These are phyloP conservation scores for Chloromonas sp. DNA, from an alignment of 163 green algal genomes.

Conservation along the genomic window DNA sequence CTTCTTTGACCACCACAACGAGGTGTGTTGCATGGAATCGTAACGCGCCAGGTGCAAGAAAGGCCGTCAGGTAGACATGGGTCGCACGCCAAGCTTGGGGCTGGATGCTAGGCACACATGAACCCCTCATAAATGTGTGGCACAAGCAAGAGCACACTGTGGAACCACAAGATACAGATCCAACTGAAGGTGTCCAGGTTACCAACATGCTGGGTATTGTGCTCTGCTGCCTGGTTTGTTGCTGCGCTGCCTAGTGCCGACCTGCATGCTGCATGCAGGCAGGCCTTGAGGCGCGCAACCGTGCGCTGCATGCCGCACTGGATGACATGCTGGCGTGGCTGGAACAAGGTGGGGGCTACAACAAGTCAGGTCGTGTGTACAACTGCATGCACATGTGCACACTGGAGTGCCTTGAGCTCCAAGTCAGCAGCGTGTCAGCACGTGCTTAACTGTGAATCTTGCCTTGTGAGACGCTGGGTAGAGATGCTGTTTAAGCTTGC, in stretches of 20 bases:
- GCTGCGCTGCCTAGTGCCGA: no score
- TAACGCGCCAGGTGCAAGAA: background rate
- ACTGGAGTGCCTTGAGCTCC: constrained; percentile 13
- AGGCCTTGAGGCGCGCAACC: constrained; percentile 35
- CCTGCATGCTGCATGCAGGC: background rate
- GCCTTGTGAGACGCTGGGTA: background rate
- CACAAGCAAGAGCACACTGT: no score
- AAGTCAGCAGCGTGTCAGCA: background rate
- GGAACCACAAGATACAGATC: no score
- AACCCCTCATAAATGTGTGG: no score
- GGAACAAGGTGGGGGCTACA: no score
- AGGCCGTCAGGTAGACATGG: background rate
- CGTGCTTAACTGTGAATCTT: background rate
- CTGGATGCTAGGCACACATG: no score
- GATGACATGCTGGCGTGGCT: constrained; percentile 33
- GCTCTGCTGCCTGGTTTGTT: no score
- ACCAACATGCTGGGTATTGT: no score
- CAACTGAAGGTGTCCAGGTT: no score
- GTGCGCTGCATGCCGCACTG: constrained; percentile 39
- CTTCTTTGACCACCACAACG: constrained; percentile 86
- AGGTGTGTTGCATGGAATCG: constrained; percentile 21
- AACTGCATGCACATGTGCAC: no score
- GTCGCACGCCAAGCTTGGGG: background rate
- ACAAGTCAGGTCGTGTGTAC: no score
- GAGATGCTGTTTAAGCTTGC: background rate